Evolutionary conservation across 2,329 filamentous ascomycete genomes (phyloP).

Genomic region (Exophiala aquamarina): DNA sequence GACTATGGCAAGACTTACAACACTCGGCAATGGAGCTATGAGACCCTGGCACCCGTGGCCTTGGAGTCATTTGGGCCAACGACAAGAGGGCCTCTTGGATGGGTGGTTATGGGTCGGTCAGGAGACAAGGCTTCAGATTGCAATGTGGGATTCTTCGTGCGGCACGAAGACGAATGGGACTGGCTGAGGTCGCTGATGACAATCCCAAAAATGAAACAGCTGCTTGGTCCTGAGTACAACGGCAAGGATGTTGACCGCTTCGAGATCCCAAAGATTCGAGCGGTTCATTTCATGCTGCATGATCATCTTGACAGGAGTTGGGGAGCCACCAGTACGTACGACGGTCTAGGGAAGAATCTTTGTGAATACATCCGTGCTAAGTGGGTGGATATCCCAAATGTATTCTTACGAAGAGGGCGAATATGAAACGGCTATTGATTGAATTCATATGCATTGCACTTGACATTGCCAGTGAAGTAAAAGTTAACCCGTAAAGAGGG

Average conservation of each 20-base stretch:
- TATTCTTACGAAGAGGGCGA: conserved; percentile 12
- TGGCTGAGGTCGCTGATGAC: conserved; percentile 37
- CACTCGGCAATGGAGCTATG: conserved; percentile 23
- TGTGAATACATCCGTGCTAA: conserved; percentile 18
- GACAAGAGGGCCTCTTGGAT: conserved; percentile 31
- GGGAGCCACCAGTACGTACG: conserved; percentile 9
- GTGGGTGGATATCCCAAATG: conserved; percentile 17
- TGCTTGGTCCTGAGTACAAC: conserved; percentile 15
- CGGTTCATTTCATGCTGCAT: conserved; percentile 20
- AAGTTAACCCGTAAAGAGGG: no score
- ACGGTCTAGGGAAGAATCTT: conserved; percentile 19
- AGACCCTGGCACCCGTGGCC: conserved; percentile 19
- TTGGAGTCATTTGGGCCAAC: conserved; percentile 29
- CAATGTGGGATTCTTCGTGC: conserved; percentile 49
- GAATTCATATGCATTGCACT: no score
- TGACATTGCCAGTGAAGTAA: no score
- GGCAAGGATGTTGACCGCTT: conserved; percentile 18
- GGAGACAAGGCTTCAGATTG: conserved; percentile 48
- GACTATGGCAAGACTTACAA: conserved; percentile 22
- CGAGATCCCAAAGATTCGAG: conserved; percentile 10
- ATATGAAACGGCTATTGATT: not conserved
- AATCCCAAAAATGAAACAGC: conserved; percentile 9
- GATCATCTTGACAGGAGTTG: conserved; percentile 18
- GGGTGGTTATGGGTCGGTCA: conserved; percentile 38
- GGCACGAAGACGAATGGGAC: conserved; percentile 42